A percentile compares a stretch with the other conserved stretches of the same genome.
Conservation (phyloP, 2,329 filamentous ascomycete genomes). For the Periconia sp. region DNA sequence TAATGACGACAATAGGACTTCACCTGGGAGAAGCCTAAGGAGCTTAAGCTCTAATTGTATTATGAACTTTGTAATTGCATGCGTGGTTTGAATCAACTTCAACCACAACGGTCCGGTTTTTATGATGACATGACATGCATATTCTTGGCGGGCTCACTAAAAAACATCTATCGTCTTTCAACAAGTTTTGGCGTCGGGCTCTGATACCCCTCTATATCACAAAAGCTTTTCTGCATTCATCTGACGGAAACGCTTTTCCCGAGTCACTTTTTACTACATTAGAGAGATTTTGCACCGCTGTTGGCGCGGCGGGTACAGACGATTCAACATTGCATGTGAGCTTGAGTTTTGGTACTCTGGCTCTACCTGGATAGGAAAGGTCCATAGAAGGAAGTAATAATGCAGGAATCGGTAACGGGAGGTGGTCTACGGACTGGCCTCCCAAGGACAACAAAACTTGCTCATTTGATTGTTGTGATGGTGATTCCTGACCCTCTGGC, state of each 20-base stretch:
- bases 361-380: neutral
- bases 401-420: neutral
- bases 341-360: neutral
- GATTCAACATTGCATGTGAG: conserved; percentile 2
- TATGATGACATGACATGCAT: conserved; percentile 41
- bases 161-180: conserved; percentile 44
- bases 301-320: neutral
- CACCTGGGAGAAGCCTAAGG: conserved; percentile 97
- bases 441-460: neutral
- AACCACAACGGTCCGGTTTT: conserved; percentile 33
- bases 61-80: conserved; percentile 30
- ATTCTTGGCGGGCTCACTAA: conserved; percentile 36
- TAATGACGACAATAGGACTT: conserved; percentile 53
- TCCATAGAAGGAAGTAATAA: neutral
- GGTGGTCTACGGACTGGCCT: neutral
- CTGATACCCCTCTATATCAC: conserved; percentile 29
- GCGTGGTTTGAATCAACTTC: conserved; percentile 46
- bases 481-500: neutral
- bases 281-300: conserved; percentile 3
- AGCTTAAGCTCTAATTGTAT: conserved; percentile 77
- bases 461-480: neutral
- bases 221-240: conserved; percentile 37
- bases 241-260: conserved; percentile 26
- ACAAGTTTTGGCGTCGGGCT: conserved; percentile 44
- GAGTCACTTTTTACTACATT: conserved; percentile 18